phyloP scores from a whole-genome alignment of 768 basidiomycete species.

The Lyophyllum shimeji region DNA sequence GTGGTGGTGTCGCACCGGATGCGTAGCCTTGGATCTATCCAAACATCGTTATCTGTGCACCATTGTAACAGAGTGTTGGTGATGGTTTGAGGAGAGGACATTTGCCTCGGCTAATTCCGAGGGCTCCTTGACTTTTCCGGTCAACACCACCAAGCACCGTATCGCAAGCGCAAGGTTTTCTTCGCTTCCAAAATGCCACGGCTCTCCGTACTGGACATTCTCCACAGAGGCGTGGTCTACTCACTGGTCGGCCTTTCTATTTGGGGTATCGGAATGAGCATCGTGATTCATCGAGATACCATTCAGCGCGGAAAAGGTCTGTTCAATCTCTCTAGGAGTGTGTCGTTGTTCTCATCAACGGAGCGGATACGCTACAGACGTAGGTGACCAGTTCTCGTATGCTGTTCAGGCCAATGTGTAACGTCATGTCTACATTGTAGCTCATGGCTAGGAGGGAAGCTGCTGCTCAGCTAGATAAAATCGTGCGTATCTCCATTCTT shows the following conservation, averaged over 20 bases:
- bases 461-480: constrained; percentile 24
- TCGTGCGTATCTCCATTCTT: constrained; percentile 20
- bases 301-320: constrained; percentile 55
- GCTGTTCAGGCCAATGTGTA: neutral
- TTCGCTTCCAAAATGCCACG: constrained; percentile 17
- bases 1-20: constrained; percentile 26
- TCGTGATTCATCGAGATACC: constrained; percentile 53
- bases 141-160: constrained; percentile 1
- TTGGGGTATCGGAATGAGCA: constrained; percentile 53
- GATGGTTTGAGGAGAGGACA: constrained; percentile 17
- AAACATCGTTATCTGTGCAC: constrained; percentile 45
- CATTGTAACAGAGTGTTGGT: constrained; percentile 38
- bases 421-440: constrained; percentile 16
- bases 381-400: constrained; percentile 18
- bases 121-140: neutral
- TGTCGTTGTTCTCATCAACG: constrained; percentile 1
- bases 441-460: constrained; percentile 33
- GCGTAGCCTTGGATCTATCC: constrained; percentile 45
- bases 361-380: constrained; percentile 23
- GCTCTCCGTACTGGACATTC: constrained; percentile 39
- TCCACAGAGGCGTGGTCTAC: constrained; percentile 57
- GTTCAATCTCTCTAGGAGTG: constrained; percentile 12
- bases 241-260: constrained; percentile 51
- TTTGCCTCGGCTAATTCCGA: constrained; percentile 3
- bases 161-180: neutral